Percentiles rank a stretch among this genome's conserved stretches.
phyloP scores from a whole-genome alignment of 208 protist species.

The Trypanosoma vivax region DNA sequence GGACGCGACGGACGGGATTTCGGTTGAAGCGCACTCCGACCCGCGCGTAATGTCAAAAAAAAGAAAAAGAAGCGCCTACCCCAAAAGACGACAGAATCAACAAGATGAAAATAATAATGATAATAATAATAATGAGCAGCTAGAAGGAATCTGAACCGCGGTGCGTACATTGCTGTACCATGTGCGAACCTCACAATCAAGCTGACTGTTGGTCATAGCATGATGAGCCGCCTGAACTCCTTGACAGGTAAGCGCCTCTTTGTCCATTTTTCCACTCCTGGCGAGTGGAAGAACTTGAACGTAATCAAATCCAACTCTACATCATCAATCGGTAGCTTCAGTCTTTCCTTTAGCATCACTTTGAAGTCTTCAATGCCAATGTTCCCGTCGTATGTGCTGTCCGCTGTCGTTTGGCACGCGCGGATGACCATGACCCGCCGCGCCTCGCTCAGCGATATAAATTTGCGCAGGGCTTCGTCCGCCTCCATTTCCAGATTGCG shows the following conservation, averaged over 20 bases:
- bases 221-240: conserved; percentile 56
- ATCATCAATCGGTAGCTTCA: conserved; percentile 59
- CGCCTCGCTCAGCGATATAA: conserved; percentile 64
- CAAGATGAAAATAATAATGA: too few relatives aligned
- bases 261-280: conserved; percentile 54
- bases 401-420: conserved; percentile 43
- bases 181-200: too few relatives aligned
- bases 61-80: too few relatives aligned
- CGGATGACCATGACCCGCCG: conserved; percentile 72
- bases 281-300: conserved; percentile 75
- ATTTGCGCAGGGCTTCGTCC: conserved; percentile 60
- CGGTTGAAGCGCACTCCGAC: too few relatives aligned
- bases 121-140: too few relatives aligned
- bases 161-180: too few relatives aligned
- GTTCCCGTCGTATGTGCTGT: conserved; percentile 69
- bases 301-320: conserved; percentile 69
- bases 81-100: too few relatives aligned
- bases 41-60: too few relatives aligned
- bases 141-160: too few relatives aligned
- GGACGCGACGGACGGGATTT: too few relatives aligned
- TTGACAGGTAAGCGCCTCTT: conserved; percentile 54
- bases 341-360: conserved; percentile 38
- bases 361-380: conserved; percentile 72
- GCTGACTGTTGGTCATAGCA: too few relatives aligned
- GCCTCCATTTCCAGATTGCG: conserved; percentile 24